Percentiles rank a stretch among this genome's conserved stretches.
phyloP scores from a whole-genome alignment of 768 basidiomycete genomes.

The Pleurotus cornucopiae region DNA sequence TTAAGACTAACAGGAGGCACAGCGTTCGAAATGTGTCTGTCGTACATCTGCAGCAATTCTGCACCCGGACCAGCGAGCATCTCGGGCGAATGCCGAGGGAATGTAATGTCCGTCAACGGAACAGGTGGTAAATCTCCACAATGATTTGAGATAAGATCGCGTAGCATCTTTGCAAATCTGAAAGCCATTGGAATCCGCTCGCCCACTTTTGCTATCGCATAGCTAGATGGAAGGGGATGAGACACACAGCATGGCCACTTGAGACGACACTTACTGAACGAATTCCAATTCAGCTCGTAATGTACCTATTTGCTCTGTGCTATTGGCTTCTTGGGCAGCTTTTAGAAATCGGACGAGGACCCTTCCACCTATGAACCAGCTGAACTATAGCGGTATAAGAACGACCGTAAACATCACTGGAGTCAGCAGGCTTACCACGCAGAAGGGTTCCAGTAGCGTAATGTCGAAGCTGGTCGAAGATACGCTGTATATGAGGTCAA shows the following conservation, averaged over 20 bases:
- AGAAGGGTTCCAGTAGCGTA: conserved; percentile 65
- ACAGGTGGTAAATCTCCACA: conserved; percentile 28
- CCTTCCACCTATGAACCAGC: conserved; percentile 67
- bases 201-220: conserved; percentile 58
- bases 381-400: conserved; percentile 35
- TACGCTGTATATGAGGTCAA: conserved; percentile 63
- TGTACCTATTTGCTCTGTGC: conserved; percentile 52
- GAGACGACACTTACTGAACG: conserved; percentile 44
- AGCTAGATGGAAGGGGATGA: conserved; percentile 27
- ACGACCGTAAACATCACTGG: neutral
- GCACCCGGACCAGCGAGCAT: conserved; percentile 3
- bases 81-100: conserved; percentile 22
- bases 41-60: neutral
- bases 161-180: conserved; percentile 55
- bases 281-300: conserved; percentile 64
- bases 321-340: conserved; percentile 55
- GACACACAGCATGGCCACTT: neutral
- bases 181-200: conserved; percentile 65
- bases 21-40: neutral
- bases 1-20: neutral
- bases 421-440: conserved; percentile 43
- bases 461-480: conserved; percentile 72
- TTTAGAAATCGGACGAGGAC: conserved; percentile 65
- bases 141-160: conserved; percentile 37
- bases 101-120: conserved; percentile 23